phyloP scores from a whole-genome alignment of 495 filamentous ascomycete genomes.

The Aspergillus steynii region DNA sequence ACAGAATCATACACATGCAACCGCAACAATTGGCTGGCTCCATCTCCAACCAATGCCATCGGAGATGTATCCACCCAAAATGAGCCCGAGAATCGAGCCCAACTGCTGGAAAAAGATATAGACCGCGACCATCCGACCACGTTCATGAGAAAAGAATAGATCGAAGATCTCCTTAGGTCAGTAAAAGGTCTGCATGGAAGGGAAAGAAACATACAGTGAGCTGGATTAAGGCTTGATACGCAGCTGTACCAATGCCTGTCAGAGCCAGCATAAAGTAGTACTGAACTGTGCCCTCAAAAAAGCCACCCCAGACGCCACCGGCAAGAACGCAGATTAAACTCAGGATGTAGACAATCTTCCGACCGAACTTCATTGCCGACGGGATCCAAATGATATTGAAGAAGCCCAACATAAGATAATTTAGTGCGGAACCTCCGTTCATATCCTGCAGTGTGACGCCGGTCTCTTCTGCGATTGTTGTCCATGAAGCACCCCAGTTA shows the following conservation, averaged over 20 bases:
- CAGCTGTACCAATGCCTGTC: conserved; percentile 31
- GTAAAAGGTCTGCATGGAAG: neutral
- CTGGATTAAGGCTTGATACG: conserved; percentile 34
- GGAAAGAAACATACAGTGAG: conserved; percentile 20
- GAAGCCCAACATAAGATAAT: conserved; percentile 36
- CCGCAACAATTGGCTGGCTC: conserved; percentile 33
- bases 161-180: conserved; percentile 28
- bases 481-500: conserved; percentile 34
- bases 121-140: conserved; percentile 28
- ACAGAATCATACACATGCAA: conserved; percentile 25
- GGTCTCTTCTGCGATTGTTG: conserved; percentile 29
- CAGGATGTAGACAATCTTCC: conserved; percentile 33
- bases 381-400: conserved; percentile 41
- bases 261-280: conserved; percentile 27
- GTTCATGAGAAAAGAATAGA: conserved; percentile 31
- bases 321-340: conserved; percentile 25
- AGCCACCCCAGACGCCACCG: conserved; percentile 28
- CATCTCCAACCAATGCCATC: conserved; percentile 37
- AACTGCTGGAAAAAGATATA: conserved; percentile 33
- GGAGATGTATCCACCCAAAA: conserved; percentile 30
- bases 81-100: conserved; percentile 30
- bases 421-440: conserved; percentile 33
- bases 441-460: conserved; percentile 31
- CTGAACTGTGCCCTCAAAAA: conserved; percentile 25
- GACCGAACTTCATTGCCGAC: conserved; percentile 34